Percentiles rank a stretch among this genome's conserved stretches.
These are phyloP conservation scores for Begonia loranthoides DNA, from an alignment of 306 rosid genomes.

Conservation along the genomic window DNA sequence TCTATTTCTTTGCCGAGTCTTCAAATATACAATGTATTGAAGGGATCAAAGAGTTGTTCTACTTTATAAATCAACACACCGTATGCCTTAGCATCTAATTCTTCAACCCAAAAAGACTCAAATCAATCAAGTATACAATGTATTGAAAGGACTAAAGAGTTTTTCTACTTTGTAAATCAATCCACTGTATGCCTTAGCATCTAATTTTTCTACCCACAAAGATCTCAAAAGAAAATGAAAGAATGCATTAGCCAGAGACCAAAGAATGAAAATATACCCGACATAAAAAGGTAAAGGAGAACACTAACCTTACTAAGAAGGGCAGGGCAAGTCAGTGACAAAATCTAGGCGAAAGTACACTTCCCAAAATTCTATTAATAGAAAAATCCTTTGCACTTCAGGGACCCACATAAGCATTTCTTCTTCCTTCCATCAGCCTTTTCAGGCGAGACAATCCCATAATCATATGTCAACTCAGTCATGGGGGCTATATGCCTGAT, in stretches of 20 bases:
- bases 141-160: constrained; percentile 3
- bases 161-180: neutral
- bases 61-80: too few species aligned
- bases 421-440: constrained; percentile 52
- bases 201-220: neutral
- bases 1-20: too few species aligned
- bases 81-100: too few species aligned
- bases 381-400: constrained; percentile 56
- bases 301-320: constrained; percentile 37
- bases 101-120: too few species aligned
- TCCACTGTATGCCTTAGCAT: neutral
- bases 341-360: constrained; percentile 14
- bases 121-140: too few species aligned
- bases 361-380: constrained; percentile 22
- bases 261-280: constrained; percentile 1
- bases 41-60: too few species aligned
- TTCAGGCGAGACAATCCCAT: constrained; percentile 50
- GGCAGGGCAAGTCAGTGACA: constrained; percentile 7
- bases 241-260: neutral
- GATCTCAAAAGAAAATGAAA: neutral
- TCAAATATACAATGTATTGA: too few species aligned
- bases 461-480: constrained; percentile 88
- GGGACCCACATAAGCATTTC: constrained; percentile 69
- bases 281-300: constrained; percentile 3
- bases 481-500: constrained; percentile 70